Evolutionary conservation across 2,329 filamentous ascomycete species (phyloP), one percentile per base, ranked within the genome.

Genomic region (Sphaerulina populicola): DNA sequence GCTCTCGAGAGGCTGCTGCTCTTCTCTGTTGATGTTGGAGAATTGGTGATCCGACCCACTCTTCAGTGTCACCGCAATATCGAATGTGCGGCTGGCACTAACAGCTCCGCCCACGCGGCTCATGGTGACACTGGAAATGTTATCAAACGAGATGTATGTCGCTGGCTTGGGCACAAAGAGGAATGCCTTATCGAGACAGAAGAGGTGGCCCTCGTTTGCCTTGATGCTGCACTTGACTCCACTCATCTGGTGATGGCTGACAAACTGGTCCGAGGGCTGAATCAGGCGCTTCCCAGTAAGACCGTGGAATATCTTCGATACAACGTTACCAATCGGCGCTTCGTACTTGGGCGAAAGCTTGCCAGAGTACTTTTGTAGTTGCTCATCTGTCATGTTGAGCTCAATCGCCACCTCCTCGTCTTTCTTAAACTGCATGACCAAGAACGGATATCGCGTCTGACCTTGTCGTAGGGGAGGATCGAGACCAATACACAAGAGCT

Each of bases 171-270:
- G 93, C 12, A 98, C 93, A 69, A 98, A 98, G 81, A 98, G 94
- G 71, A 98, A 94, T 6, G 90, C 91, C 73, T 96, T 96, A 71
- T 98, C 93, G 60, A 98, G 74, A 68, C 90, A 96, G 79, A 94
- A 98, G 45, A 98, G 76, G 66, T 95, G 90, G 54, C 94, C 93
- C 73, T 98, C 93, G 69, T 94, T 96, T 48, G 94, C 94, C 73
- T 98, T 98, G 80, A 98, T 96, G n/a, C 90, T 94, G 71, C 93
- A 98, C 74, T 98, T 98, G 71, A 98, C 94, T 52, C 93, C 93
- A 60, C 84, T 88, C 69, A 96, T 90, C 64, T 86, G 82, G 68
- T 95, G 89, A 72, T 97, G 93, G 60, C 86, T 94, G 66, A 84
- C 78, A 72, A 98, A 98, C 69, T 96, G 90, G 71, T 91, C 91